Conservation (phyloP, 2,329 filamentous ascomycete genomes). For the Talaromyces marneffei region DNA sequence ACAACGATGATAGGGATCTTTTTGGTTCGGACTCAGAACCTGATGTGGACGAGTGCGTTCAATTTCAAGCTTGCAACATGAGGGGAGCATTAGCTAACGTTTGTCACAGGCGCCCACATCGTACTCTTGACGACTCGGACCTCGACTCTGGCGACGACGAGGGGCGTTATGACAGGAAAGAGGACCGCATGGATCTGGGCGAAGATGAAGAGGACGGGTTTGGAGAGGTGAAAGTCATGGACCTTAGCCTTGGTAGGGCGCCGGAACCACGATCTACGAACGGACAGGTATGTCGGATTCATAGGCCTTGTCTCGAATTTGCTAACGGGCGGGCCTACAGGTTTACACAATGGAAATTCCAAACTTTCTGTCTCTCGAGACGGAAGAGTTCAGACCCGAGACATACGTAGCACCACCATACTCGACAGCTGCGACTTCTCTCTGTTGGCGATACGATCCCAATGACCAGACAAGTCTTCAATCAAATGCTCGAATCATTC, state of each 20-base stretch:
- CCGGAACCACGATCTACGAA: constrained; percentile 49
- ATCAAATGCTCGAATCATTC: constrained; percentile 60
- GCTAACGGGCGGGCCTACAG: constrained; percentile 26
- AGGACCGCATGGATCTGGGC: constrained; percentile 41
- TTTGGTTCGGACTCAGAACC: constrained; percentile 45
- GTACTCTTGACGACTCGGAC: constrained; percentile 55
- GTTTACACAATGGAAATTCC: constrained; percentile 61
- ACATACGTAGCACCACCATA: constrained; percentile 59
- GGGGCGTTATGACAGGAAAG: constrained; percentile 49
- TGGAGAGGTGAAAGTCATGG: constrained; percentile 49
- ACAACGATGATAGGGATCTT: constrained; percentile 38
- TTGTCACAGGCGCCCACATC: constrained; percentile 28
- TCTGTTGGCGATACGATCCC: constrained; percentile 62
- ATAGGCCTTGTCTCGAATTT: not conserved
- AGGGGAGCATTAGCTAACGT: constrained; percentile 16
- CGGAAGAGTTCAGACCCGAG: constrained; percentile 55
- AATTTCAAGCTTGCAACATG: not conserved
- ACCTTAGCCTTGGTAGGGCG: constrained; percentile 53
- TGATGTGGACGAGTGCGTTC: constrained; percentile 32
- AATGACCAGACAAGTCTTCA: constrained; percentile 52
- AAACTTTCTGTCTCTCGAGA: constrained; percentile 56
- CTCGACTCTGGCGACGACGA: constrained; percentile 60
- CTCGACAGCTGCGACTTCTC: constrained; percentile 58
- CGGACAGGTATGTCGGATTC: constrained; percentile 30
- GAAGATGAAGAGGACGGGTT: constrained; percentile 37